phyloP scores from a whole-genome alignment of 345 rosid genomes.

The Gossypium rotundifolium region DNA sequence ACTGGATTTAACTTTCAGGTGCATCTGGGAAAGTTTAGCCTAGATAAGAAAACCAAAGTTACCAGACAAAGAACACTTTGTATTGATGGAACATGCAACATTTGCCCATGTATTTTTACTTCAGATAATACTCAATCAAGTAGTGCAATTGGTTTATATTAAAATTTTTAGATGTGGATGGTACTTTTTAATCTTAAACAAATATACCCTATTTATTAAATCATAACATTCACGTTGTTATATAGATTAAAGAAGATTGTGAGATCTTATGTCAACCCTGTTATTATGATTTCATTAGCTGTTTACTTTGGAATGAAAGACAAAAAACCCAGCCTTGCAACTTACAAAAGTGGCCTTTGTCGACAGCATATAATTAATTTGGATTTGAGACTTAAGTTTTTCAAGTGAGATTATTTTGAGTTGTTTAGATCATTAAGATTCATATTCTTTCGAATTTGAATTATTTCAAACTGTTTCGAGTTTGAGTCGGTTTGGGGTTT shows the following conservation, averaged over 20 bases:
- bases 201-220: too few relatives aligned
- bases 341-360: too few relatives aligned
- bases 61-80: conserved; percentile 11
- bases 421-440: too few relatives aligned
- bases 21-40: conserved; percentile 13
- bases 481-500: too few relatives aligned
- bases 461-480: too few relatives aligned
- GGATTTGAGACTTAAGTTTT: too few relatives aligned
- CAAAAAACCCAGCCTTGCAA: neutral
- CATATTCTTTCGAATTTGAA: too few relatives aligned
- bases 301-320: neutral
- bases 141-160: neutral
- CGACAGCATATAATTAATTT: too few relatives aligned
- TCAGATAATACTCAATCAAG: neutral
- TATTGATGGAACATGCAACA: conserved; percentile 20
- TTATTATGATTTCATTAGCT: neutral
- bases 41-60: conserved; percentile 10
- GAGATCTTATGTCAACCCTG: neutral
- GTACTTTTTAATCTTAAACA: neutral
- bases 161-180: neutral
- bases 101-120: neutral
- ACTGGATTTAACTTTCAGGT: conserved; percentile 13
- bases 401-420: too few relatives aligned
- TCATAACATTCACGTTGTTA: too few relatives aligned
- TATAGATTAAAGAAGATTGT: neutral